Base-by-base conservation (phyloP, 108 stramenopile species). In the Thalassiosira profunda region DNA sequence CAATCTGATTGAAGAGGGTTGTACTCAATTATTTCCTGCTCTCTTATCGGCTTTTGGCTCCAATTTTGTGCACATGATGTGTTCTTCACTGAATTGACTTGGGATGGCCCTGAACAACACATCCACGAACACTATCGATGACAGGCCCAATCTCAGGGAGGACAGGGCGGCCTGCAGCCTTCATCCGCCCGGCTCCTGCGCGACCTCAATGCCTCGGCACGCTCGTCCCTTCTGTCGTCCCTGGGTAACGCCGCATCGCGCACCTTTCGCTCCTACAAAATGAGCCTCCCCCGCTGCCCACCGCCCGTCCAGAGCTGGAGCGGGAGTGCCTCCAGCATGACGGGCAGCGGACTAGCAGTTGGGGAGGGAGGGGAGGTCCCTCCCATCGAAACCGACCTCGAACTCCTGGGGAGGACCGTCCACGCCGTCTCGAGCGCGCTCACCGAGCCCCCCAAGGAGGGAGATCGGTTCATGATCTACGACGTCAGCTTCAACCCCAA, bases 401-500 rank as follows among this genome's bases (percentile, higher is more conserved):
- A 76, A 57, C 44, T 76, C 12, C 49, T 76, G 26, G 75, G 75
- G 20, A 30, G 75, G 67, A 76, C 75, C 20, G 75, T 76, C 3
- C 75, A 76, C 26, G 75, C 75, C 1, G 75, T 76, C 2, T 63
- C 61, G 9, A 35, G 30, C 12, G 75, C 75, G 17, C 36, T 76
- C 9, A 76, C 75, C 18, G 75, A 76, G 49, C 75, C 75, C 2
- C 53, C 67, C 17, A 61, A 54, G 24, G 75, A 68, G 2, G 67
- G 62, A 30, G 76, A 77, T 51, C 37, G 46, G 21, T 77, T 45
- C 40, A 52, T 64, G 61, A 64, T 77, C 34, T 68, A 69, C 35
- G 76, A 77, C 41, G 76, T 77, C 12, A 43, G 61, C 10, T 77
- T 77, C 52, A 77, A 77, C 43, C 76, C 76, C 14, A 61, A 67